These are phyloP conservation scores for Globisporangium acanthophoron DNA, from an alignment of 352 stramenopile genomes.

Conservation along the genomic window DNA sequence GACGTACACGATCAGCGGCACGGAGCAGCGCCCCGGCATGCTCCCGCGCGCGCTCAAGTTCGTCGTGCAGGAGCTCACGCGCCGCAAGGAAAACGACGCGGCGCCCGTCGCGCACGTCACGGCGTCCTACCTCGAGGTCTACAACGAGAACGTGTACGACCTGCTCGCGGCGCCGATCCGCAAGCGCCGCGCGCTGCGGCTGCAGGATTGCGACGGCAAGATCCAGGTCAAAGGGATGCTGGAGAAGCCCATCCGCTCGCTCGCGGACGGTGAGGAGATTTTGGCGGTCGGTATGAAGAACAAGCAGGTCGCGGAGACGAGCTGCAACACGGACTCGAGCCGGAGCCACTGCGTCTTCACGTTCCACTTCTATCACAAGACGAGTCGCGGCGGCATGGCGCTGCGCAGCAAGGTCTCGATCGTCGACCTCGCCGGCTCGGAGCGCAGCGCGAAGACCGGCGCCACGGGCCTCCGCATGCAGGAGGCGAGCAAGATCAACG, in stretches of 20 bases:
- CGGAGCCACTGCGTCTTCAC: conserved; percentile 91
- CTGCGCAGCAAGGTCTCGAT: conserved; percentile 81
- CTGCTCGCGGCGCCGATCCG: conserved; percentile 68
- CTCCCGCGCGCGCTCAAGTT: conserved; percentile 75
- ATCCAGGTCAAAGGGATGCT: conserved; percentile 85
- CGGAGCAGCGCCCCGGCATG: conserved; percentile 63
- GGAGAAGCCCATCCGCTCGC: conserved; percentile 49
- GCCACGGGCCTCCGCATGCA: conserved; percentile 89
- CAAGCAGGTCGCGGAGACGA: conserved; percentile 83
- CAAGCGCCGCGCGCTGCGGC: conserved; percentile 57
- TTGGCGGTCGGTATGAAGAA: conserved; percentile 63
- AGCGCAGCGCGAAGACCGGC: conserved; percentile 68
- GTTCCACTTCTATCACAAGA: conserved; percentile 61
- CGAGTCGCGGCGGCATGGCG: conserved; percentile 9
- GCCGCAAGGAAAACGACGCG: conserved; percentile 34
- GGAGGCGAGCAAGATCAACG: conserved; percentile 98
- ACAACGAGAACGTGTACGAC: conserved; percentile 98
- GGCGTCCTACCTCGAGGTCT: conserved; percentile 97
- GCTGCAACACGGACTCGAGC: conserved; percentile 88
- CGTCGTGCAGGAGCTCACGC: conserved; percentile 60
- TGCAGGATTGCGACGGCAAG: conserved; percentile 83
- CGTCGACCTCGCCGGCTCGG: conserved; percentile 92
- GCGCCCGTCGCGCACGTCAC: conserved; percentile 44
- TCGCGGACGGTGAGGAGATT: conserved; percentile 69
- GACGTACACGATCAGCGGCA: conserved; percentile 97